Conservation (phyloP, 2,329 filamentous ascomycete genomes). For the Ceratocystis variospora region DNA sequence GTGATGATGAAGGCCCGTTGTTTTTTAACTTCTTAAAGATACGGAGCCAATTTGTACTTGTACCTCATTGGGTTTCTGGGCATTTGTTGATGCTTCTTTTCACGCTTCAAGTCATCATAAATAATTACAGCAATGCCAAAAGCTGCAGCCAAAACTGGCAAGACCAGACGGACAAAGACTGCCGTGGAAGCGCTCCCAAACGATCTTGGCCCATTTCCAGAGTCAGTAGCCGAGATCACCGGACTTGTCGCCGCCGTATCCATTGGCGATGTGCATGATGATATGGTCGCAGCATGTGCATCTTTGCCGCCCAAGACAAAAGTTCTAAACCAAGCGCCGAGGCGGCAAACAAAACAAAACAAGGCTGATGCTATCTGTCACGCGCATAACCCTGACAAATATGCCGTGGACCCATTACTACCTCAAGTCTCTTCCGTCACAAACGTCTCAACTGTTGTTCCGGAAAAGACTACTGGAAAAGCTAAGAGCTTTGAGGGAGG, state of each 20-base stretch:
- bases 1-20: neutral
- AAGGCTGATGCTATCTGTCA: neutral
- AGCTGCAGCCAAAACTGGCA: neutral
- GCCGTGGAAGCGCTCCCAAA: neutral
- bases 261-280: neutral
- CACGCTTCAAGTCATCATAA: neutral
- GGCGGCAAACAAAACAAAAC: neutral
- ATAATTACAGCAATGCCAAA: neutral
- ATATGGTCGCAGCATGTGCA: neutral
- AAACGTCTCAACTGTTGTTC: neutral
- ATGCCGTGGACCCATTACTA: neutral
- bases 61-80: neutral
- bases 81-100: neutral
- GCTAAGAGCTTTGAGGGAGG: neutral
- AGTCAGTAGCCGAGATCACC: neutral
- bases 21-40: neutral
- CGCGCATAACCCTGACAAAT: neutral
- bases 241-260: slow-evolving; percentile 3
- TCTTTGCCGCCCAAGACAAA: neutral
- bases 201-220: neutral
- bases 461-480: neutral
- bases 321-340: neutral
- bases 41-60: neutral
- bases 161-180: neutral
- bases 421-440: neutral